phyloP scores from a whole-genome alignment of 441 rosid species.

The Gossypium davidsonii region DNA sequence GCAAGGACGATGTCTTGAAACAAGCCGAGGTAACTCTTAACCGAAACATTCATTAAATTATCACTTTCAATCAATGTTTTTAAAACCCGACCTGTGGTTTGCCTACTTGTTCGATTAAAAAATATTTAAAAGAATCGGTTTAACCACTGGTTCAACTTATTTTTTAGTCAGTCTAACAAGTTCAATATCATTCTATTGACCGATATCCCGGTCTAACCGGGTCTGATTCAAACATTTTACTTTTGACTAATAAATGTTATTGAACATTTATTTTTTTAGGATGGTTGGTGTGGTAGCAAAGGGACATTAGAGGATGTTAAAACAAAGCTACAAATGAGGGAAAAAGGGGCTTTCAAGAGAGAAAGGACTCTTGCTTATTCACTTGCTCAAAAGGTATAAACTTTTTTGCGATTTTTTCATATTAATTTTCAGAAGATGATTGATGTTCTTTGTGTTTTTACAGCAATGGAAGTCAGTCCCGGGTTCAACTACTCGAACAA shows the following conservation, averaged over 20 bases:
- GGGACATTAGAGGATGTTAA: conserved; percentile 75
- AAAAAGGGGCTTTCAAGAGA: conserved; percentile 82
- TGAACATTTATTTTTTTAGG: conserved; percentile 30
- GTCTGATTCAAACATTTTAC: no score
- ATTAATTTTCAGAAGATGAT: not conserved
- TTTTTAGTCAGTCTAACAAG: no score
- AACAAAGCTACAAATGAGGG: conserved; percentile 70
- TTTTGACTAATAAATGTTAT: not conserved
- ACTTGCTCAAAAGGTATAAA: conserved; percentile 69
- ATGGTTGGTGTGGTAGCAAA: conserved; percentile 91
- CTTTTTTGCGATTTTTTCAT: not conserved
- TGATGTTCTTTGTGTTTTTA: conserved; percentile 13
- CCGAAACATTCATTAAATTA: not conserved
- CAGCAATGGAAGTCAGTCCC: conserved; percentile 74
- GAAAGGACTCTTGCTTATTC: conserved; percentile 89
- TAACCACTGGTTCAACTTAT: no score
- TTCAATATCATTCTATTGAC: no score
- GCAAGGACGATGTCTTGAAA: conserved; percentile 63
- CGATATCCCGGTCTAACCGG: no score
- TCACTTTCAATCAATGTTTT: no score
- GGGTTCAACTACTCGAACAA: conserved; percentile 27
- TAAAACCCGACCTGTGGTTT: no score
- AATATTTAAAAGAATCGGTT: no score
- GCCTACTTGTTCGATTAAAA: no score
- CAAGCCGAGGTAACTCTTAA: conserved; percentile 60